Conservation (phyloP, 2,329 filamentous ascomycete genomes). For the Ophiostoma himal-ulmi region DNA sequence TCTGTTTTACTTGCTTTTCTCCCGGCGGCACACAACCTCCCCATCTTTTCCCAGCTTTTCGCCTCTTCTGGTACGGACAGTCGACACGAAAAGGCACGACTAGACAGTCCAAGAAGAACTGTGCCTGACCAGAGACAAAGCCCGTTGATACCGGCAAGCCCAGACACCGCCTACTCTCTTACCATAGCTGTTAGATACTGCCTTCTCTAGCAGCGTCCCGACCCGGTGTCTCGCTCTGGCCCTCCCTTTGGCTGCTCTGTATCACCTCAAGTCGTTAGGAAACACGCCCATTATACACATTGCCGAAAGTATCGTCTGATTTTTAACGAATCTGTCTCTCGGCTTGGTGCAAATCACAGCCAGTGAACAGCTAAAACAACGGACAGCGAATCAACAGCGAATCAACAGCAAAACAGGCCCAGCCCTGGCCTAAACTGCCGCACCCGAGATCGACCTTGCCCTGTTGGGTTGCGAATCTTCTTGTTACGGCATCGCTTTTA, state of each 20-base stretch:
- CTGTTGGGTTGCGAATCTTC: neutral
- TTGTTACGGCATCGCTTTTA: neutral
- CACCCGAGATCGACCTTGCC: neutral
- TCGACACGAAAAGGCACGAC: neutral
- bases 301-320: too few species aligned
- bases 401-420: neutral
- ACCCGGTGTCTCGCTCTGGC: slow-evolving; percentile 14
- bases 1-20: slow-evolving; percentile 12
- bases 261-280: neutral
- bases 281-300: neutral
- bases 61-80: neutral
- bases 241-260: neutral
- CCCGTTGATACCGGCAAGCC: neutral
- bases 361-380: neutral
- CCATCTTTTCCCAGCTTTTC: neutral
- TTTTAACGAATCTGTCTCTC: neutral
- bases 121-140: neutral
- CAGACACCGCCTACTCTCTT: too few species aligned
- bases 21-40: neutral
- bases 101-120: neutral
- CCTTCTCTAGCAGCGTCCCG: slow-evolving; percentile 17
- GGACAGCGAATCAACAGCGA: neutral
- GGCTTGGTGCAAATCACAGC: neutral
- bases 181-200: neutral
- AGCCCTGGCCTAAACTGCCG: neutral